Evolutionary conservation across 768 basidiomycete genomes (phyloP).

Genomic region (Ramaria sp.): DNA sequence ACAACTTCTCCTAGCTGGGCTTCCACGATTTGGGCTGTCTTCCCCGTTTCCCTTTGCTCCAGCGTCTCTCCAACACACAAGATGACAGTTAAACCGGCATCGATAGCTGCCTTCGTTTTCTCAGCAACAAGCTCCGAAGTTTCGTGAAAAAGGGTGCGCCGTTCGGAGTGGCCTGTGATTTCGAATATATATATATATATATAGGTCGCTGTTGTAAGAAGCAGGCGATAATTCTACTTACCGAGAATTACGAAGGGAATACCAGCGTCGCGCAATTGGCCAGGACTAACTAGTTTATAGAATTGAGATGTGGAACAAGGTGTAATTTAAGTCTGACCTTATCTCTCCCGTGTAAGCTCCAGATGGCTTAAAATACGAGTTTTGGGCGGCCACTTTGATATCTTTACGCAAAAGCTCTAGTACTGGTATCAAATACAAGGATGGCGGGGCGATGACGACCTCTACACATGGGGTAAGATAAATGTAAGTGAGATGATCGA

Average conservation of each 20-base stretch:
- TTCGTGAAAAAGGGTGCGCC: constrained; percentile 88
- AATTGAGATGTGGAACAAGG: neutral
- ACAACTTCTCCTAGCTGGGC: constrained; percentile 73
- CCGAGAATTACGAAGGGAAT: constrained; percentile 91
- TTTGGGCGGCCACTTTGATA: constrained; percentile 82
- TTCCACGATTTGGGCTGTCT: constrained; percentile 74
- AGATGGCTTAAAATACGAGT: constrained; percentile 70
- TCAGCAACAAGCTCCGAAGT: constrained; percentile 69
- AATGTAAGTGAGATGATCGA: neutral
- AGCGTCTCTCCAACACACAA: constrained; percentile 96
- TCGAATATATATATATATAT: neutral
- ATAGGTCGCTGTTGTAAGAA: neutral
- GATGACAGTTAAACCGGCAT: constrained; percentile 71
- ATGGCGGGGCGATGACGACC: constrained; percentile 87
- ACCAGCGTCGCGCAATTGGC: constrained; percentile 76
- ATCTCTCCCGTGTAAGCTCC: constrained; percentile 98
- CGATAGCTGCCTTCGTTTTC: constrained; percentile 80
- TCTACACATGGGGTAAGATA: constrained; percentile 36
- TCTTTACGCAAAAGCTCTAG: constrained; percentile 51
- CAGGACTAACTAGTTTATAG: constrained; percentile 38
- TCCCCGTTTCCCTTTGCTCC: constrained; percentile 66
- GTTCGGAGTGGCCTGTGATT: constrained; percentile 81
- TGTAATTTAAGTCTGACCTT: constrained; percentile 42
- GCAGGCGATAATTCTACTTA: constrained; percentile 21
- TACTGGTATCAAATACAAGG: constrained; percentile 76